These are phyloP conservation scores for Dissophora globulifera DNA, from an alignment of 192 early-diverging fungal genomes.

Conservation along the genomic window DNA sequence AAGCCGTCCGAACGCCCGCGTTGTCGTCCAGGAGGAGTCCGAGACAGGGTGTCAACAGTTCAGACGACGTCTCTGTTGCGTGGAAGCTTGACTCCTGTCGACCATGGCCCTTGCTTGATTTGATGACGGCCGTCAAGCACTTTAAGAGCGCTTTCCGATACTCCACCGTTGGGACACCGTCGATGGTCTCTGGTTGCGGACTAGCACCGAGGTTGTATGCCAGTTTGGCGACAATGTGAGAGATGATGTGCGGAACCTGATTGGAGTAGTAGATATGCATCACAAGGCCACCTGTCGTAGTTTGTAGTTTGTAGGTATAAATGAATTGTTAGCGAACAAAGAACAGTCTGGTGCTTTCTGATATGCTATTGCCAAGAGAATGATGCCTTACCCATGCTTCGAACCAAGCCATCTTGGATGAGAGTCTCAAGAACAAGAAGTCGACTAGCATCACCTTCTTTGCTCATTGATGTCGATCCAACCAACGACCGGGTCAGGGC, in stretches of 20 bases:
- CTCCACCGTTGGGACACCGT: conserved; percentile 54
- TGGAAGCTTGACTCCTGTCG: conserved; percentile 30
- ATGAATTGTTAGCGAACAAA: not conserved
- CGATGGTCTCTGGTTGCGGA: conserved; percentile 40
- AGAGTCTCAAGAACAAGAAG: conserved; percentile 26
- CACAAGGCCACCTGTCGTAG: conserved; percentile 55
- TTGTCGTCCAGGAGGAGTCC: conserved; percentile 47
- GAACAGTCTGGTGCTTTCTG: too few relatives aligned
- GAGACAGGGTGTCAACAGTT: conserved; percentile 52
- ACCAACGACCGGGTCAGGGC: conserved; percentile 47
- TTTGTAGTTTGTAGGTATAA: not conserved
- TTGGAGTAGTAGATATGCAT: conserved; percentile 66
- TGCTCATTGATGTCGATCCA: conserved; percentile 16
- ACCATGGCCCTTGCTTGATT: conserved; percentile 51
- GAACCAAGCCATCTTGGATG: conserved; percentile 34
- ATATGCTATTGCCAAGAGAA: too few relatives aligned
- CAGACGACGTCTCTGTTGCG: conserved; percentile 34
- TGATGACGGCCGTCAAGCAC: conserved; percentile 58
- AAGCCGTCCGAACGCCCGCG: conserved; percentile 50
- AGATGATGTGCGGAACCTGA: conserved; percentile 64
- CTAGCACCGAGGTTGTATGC: conserved; percentile 5
- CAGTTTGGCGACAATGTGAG: conserved; percentile 59
- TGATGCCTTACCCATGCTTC: conserved; percentile 41
- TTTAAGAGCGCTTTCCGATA: conserved; percentile 56
- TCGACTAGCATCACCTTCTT: conserved; percentile 43